Conservation (phyloP, 2,329 filamentous ascomycete species). For the Neonectria punicea region DNA sequence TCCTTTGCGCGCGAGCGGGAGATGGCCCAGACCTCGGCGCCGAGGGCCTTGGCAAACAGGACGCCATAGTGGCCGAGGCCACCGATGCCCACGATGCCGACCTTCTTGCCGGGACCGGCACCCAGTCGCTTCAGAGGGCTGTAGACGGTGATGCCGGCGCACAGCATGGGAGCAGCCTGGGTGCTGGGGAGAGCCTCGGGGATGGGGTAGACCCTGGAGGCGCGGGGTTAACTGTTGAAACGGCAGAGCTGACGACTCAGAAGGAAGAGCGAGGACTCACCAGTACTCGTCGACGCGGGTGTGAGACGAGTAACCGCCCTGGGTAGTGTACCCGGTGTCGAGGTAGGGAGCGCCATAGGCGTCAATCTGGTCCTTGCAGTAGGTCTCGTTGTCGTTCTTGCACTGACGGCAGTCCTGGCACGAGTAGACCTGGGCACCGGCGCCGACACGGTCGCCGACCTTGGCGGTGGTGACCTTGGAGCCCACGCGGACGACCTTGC, state of each 20-base stretch:
- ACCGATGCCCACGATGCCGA: constrained; percentile 78
- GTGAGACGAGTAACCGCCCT: constrained; percentile 64
- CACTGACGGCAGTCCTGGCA: constrained; percentile 58
- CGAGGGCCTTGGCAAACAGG: constrained; percentile 74
- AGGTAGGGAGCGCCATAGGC: constrained; percentile 64
- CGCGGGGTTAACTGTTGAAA: constrained; percentile 13
- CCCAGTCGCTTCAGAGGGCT: constrained; percentile 81
- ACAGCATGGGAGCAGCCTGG: constrained; percentile 82
- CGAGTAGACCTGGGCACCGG: constrained; percentile 67
- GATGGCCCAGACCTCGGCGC: constrained; percentile 71
- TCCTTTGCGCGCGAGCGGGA: constrained; percentile 70
- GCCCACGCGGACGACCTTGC: constrained; percentile 74
- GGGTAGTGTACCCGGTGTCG: constrained; percentile 64
- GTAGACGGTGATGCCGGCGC: constrained; percentile 84
- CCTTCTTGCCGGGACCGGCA: constrained; percentile 80
- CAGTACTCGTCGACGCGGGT: constrained; percentile 57
- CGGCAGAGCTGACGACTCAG: neutral
- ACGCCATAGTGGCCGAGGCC: constrained; percentile 78
- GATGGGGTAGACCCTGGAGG: constrained; percentile 72
- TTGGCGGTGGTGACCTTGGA: constrained; percentile 57
- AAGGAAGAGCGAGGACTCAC: constrained; percentile 28
- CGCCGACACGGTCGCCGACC: constrained; percentile 68
- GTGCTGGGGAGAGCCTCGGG: constrained; percentile 73
- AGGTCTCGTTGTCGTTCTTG: constrained; percentile 54
- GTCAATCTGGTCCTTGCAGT: constrained; percentile 52